Percentiles rank a stretch among this genome's conserved stretches.
These are phyloP conservation scores for Xylaria acuta DNA, from an alignment of 495 filamentous ascomycete genomes.

Conservation along the genomic window DNA sequence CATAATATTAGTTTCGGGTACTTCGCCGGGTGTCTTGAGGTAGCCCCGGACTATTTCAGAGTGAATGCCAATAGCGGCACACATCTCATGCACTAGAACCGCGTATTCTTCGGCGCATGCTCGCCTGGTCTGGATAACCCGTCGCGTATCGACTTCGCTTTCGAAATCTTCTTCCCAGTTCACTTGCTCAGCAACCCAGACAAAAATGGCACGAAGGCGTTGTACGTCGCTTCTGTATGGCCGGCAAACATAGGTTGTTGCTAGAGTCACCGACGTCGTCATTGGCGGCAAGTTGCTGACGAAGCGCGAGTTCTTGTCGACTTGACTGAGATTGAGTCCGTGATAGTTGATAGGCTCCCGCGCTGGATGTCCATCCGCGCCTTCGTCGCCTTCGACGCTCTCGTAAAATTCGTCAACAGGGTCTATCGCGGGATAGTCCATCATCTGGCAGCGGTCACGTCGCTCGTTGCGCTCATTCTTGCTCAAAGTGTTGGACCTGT, in stretches of 20 bases:
- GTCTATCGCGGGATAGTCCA: conserved; percentile 86
- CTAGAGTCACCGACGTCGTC: conserved; percentile 82
- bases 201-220: conserved; percentile 90
- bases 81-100: conserved; percentile 90
- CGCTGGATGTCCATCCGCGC: conserved; percentile 81
- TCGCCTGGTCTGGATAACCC: conserved; percentile 82
- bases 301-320: conserved; percentile 96
- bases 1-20: conserved; percentile 74
- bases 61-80: conserved; percentile 83
- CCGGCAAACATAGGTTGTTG: conserved; percentile 90
- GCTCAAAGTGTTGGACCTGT: conserved; percentile 90
- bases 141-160: conserved; percentile 73
- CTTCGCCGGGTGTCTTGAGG: conserved; percentile 87
- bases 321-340: conserved; percentile 76
- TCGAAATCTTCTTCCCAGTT: conserved; percentile 96
- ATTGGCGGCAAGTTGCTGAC: conserved; percentile 87
- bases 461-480: conserved; percentile 85
- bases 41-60: conserved; percentile 85
- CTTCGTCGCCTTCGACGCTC: conserved; percentile 89
- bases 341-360: conserved; percentile 84
- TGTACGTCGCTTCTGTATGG: conserved; percentile 96
- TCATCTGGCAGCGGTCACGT: conserved; percentile 91
- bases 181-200: conserved; percentile 94
- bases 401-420: conserved; percentile 87
- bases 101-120: conserved; percentile 93